Evolutionary conservation across 352 stramenopile species (phyloP).

Genomic region (Thraustotheca clavata): DNA sequence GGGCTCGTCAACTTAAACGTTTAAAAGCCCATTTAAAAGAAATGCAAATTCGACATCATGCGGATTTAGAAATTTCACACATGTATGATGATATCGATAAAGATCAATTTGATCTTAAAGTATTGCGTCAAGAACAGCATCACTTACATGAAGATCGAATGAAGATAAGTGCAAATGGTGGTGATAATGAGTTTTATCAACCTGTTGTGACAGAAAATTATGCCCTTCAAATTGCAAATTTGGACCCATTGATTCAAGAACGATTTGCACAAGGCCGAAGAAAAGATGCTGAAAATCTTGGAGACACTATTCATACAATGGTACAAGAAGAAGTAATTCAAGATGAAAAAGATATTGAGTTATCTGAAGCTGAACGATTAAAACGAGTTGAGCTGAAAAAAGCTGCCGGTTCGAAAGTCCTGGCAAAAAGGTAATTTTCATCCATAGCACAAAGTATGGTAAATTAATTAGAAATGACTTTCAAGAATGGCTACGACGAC

Average conservation of each 20-base stretch:
- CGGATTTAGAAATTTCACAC: constrained; percentile 49
- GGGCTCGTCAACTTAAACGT: constrained; percentile 45
- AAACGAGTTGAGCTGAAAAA: background rate
- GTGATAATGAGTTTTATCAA: constrained; percentile 14
- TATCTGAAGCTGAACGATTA: background rate
- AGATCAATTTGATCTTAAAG: constrained; percentile 58
- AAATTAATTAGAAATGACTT: background rate
- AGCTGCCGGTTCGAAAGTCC: background rate
- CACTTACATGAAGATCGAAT: constrained; percentile 35
- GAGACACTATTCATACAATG: constrained; percentile 22
- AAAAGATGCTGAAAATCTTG: constrained; percentile 49
- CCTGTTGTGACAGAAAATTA: constrained; percentile 32
- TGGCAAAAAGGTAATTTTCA: background rate
- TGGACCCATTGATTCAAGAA: constrained; percentile 55
- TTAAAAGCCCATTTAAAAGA: constrained; percentile 47
- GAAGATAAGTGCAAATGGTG: constrained; percentile 21
- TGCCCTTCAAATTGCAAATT: constrained; percentile 65
- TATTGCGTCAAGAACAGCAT: constrained; percentile 45
- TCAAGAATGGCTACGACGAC: background rate
- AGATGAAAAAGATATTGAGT: background rate
- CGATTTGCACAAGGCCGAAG: constrained; percentile 44
- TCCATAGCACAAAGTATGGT: too few relatives aligned
- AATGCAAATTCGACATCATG: constrained; percentile 49
- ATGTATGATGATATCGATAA: constrained; percentile 47
- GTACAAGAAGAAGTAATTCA: background rate